Base-by-base conservation (phyloP, 306 rosid species). In the Hippophae tibetana region DNA sequence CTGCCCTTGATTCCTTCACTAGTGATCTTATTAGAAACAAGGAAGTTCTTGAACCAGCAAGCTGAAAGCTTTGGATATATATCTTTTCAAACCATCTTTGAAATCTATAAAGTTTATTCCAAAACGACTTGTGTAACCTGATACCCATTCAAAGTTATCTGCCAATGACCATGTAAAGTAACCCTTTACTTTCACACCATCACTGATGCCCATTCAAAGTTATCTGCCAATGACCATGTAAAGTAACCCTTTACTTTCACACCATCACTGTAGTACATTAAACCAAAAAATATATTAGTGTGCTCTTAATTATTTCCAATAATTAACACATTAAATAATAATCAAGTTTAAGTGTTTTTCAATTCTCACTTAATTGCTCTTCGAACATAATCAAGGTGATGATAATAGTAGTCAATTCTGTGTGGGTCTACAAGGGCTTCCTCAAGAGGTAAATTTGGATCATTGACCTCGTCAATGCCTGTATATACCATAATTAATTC, bases 131-230 rank as follows among this genome's bases (percentile, higher is more conserved):
- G 73, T 64, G 10, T 74, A 86, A 2, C 94, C 94, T 0, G 38
- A 56, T 0, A 13, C 13, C 94, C 94, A 86, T 66, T 86, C 89
- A 48, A 78, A 86, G 53, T 76, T 78, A 42, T 86, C 89, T 9
- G 76, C 47, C 52, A 86, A 60, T 1, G 87, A 78, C 94, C 94
- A 86, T 62, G 81, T 69, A 46, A 76, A 86, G 18, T 80, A 83
- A 0, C 89, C 89, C 9, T 67, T 76, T 7, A 86, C 89, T 5
- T 77, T 83, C 1, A 54, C 83, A 0, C 94, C 89, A 52, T 55
- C 14, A 72, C 89, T 80, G 51, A 56, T 0, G 14, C 13, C 94
- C 94, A 86, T 66, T 86, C 89, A 48, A 78, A 86, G 53, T 76
- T 78, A 42, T 86, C 89, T 9, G 76, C 47, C 52, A 86, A 60